Base-by-base conservation (phyloP, 176 grass and related monocot species). In the Puya raimondii region DNA sequence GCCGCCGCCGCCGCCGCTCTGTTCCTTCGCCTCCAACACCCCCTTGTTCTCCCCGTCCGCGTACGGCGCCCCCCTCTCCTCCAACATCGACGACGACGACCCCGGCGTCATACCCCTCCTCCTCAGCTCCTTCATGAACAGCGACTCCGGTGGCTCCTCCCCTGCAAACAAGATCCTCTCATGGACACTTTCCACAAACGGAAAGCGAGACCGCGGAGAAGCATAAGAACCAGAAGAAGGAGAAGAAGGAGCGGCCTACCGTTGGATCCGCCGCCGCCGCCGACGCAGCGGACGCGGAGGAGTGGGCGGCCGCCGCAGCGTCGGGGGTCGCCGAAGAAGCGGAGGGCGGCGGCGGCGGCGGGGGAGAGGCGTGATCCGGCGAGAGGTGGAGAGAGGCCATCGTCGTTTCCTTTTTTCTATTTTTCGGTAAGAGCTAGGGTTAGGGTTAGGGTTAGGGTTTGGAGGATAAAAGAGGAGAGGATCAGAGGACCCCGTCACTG, bases 71-170 rank as follows among this genome's bases (percentile, higher is more conserved):
- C 79, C 59, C 70, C 72, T 82, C 63, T 82, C 86, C 66, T 81
- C 81, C 66, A 77, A 66, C 66, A 64, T 0, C 13, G 79, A 83
- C 13, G 74, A 52, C 10, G 82, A 27, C 1, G 88, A 72, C 9
- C 84, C 83, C 14, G 86, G 74, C 16, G 53, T 74, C 86, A 96
- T 87, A 22, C 92, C 88, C 25, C 92, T 64, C 14, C 88, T 80
- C 86, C 68, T 85, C 79, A 92, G 78, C 50, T 97, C 93, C 79
- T 89, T 87, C 59, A 88, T 70, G 74, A 96, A 96, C 21, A 96
- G 58, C 4, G 93, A 85, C 81, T 96, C 88, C 9, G 93, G 76
- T 7, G 73, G 79, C 65, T 87, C 84, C 49, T 77, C 83, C 65
- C 53, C 80, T 74, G 75, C n/a, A 61, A 42, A 42, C 33, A 42